Conservation (phyloP, 1,284 basidiomycete species). For the Sanghuangporus baumii region DNA sequence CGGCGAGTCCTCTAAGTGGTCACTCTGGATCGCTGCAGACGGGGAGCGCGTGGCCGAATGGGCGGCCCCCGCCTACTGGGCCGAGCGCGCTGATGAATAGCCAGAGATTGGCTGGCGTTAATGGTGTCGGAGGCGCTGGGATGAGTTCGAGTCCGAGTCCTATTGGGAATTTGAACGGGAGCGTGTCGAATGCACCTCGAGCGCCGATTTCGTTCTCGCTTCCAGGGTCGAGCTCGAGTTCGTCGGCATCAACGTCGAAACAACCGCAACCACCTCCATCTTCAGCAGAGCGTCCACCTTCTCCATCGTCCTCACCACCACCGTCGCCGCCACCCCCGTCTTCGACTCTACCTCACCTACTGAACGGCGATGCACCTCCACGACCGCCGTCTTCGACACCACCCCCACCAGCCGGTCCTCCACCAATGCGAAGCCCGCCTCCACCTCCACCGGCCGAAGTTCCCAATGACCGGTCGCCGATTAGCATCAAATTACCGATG, state of each 20-base stretch:
- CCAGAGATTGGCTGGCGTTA: background rate
- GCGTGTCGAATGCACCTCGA: background rate
- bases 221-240: background rate
- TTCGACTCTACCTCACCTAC: slow-evolving; percentile 15
- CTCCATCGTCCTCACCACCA: slow-evolving; percentile 13
- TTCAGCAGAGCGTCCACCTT: slow-evolving; percentile 7
- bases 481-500: slow-evolving; percentile 7
- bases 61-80: slow-evolving; percentile 4
- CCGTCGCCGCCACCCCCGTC: slow-evolving; percentile 17
- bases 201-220: slow-evolving; percentile 24
- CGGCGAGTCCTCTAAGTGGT: background rate
- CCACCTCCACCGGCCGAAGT: slow-evolving; percentile 2
- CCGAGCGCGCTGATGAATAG: slow-evolving; percentile 4
- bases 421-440: slow-evolving; percentile 15
- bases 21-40: background rate
- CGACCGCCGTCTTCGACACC: slow-evolving; percentile 8
- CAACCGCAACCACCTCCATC: slow-evolving; percentile 20
- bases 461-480: background rate
- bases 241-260: slow-evolving; percentile 21
- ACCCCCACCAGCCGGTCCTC: slow-evolving; percentile 21
- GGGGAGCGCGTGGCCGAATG: background rate
- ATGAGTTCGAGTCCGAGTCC: background rate
- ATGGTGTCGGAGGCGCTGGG: background rate
- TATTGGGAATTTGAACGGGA: background rate
- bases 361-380: background rate